Conservation (phyloP, 2,329 filamentous ascomycete genomes). For the Botryotinia convoluta region DNA sequence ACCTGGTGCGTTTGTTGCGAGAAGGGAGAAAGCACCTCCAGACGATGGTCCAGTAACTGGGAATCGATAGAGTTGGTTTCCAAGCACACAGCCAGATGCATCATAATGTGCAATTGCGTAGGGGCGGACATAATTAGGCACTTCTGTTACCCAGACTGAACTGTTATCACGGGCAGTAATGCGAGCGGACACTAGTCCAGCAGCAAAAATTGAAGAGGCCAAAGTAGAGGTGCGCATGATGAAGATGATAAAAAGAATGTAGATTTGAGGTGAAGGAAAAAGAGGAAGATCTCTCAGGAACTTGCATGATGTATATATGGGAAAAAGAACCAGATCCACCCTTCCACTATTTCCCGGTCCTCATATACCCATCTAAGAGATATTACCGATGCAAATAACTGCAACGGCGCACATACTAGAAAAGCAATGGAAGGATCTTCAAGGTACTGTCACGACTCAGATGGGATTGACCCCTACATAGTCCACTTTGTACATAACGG, state of each 20-base stretch:
- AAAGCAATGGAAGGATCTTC: background rate
- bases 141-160: constrained; percentile 29
- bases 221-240: constrained; percentile 13
- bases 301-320: background rate
- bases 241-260: constrained; percentile 8
- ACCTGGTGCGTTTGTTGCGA: constrained; percentile 44
- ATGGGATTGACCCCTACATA: background rate
- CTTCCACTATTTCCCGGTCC: background rate
- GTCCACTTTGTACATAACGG: constrained; percentile 1
- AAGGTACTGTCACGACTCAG: background rate
- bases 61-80: constrained; percentile 43
- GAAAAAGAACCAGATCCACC: background rate
- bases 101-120: constrained; percentile 30
- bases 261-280: background rate
- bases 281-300: background rate
- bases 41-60: constrained; percentile 47
- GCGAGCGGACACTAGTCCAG: background rate
- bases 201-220: background rate
- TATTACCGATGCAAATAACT: background rate
- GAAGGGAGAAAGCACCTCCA: constrained; percentile 45
- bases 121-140: constrained; percentile 29
- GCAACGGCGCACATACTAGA: background rate
- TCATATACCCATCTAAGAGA: background rate
- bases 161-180: background rate
- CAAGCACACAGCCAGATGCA: constrained; percentile 36